Base-by-base conservation (phyloP, 2,329 filamentous ascomycete genomes). In the Cladophialophora bantiana region DNA sequence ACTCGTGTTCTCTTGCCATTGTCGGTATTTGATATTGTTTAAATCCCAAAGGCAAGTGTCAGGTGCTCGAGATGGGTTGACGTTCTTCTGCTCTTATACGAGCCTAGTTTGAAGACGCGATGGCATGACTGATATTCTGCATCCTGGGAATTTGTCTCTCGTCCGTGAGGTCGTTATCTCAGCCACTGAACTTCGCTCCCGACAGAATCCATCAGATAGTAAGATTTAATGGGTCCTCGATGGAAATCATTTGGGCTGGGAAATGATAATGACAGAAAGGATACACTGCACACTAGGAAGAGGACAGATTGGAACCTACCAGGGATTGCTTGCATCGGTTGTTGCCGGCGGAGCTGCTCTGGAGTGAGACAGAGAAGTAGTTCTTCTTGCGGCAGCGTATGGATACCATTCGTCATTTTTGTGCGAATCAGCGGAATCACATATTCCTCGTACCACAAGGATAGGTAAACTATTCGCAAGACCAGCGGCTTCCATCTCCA, bases 1-100 rank as follows among this genome's bases (percentile, higher is more conserved):
- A 2, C 18, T 6, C 1, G 6, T 3, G 48, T 62, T 75, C 7
- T 73, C 18, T 26, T n/a, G 67, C 78, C 75, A 79, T 10, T 65
- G 32, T 3, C 50, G 59, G 63, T 75, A 79, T 36, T 70, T 36
- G 9, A 66, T 2, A 59, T 77, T 73, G n/a, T 71, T 48, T 7
- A 77, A n/a, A 7, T 74, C 72, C 77, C 76, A 80, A 57, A 72
- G 65, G 56, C 75, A 79, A 18, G 77, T 79, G 31, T 74, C 75
- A 34, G 57, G 32, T 0, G 70, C 72, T 42, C 73, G 71, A 50
- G 68, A 62, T 0, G 73, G 74, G 58, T 78, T 78, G 56, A 75
- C 72, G 42, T 78, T 72, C 68, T 78, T 78, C 42, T 72, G 67
- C 9, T 71, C 36, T 62, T 74, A 54, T 78, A 78, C 7, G 60